phyloP scores from a whole-genome alignment of 306 rosid genomes.

The Datisca glomerata region DNA sequence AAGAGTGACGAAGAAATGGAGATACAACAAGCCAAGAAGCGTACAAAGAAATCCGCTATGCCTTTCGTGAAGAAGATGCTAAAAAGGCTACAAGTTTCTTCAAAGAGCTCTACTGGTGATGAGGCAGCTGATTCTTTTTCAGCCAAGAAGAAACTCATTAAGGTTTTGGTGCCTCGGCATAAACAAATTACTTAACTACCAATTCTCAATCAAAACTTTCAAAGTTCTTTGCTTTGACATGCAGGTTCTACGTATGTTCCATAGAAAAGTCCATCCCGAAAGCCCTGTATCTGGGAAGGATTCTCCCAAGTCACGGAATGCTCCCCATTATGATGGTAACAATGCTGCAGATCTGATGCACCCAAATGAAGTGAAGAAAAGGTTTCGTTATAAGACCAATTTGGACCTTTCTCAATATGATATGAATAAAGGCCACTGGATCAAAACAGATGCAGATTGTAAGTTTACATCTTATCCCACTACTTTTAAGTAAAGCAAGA shows the following conservation, averaged over 20 bases:
- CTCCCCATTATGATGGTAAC: slow-evolving; percentile 16
- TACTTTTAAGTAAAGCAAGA: background rate
- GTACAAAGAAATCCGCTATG: slow-evolving; percentile 35
- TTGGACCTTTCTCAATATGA: slow-evolving; percentile 30
- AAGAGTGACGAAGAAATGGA: slow-evolving; percentile 22
- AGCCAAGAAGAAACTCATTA: slow-evolving; percentile 46
- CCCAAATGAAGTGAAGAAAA: slow-evolving; percentile 23
- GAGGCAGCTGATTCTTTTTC: slow-evolving; percentile 19
- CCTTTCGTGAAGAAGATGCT: slow-evolving; percentile 50
- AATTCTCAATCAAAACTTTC: slow-evolving; percentile 4
- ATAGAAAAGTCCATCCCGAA: slow-evolving; percentile 68
- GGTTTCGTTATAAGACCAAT: slow-evolving; percentile 17
- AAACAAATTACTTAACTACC: slow-evolving; percentile 1
- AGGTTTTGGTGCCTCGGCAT: slow-evolving; percentile 31
- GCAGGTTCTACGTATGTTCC: slow-evolving; percentile 62
- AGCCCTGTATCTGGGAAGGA: slow-evolving; percentile 26
- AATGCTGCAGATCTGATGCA: slow-evolving; percentile 17
- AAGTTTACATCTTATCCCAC: slow-evolving; percentile 29
- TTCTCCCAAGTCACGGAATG: slow-evolving; percentile 18
- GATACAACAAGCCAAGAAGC: slow-evolving; percentile 24
- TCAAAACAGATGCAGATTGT: slow-evolving; percentile 88
- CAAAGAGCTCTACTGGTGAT: slow-evolving; percentile 19
- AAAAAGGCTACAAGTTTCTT: slow-evolving; percentile 34
- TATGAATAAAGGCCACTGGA: slow-evolving; percentile 61
- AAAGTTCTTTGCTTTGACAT: slow-evolving; percentile 16